Conservation (phyloP, 768 basidiomycete species). For the Leccinellum rugosiceps region DNA sequence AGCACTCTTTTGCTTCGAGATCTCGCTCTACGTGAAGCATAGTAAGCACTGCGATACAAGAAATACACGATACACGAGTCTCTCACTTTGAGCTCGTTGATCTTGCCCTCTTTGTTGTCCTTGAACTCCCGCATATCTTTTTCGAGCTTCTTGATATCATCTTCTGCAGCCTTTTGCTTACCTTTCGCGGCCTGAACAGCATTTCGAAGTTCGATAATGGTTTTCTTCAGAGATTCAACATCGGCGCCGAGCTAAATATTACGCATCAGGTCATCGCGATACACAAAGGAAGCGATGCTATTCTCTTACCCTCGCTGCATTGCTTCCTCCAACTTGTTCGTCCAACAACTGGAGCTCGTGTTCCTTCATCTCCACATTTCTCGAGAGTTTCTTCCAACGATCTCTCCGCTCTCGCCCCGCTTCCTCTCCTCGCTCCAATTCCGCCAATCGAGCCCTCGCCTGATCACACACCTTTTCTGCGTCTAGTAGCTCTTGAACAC, state of each 20-base stretch:
- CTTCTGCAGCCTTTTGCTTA: conserved; percentile 73
- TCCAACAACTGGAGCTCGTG: conserved; percentile 82
- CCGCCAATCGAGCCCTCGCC: conserved; percentile 45
- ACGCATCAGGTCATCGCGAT: not conserved
- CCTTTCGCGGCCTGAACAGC: conserved; percentile 65
- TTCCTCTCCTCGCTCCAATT: conserved; percentile 54
- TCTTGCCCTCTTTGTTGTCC: conserved; percentile 97
- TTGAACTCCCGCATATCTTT: conserved; percentile 99
- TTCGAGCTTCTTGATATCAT: conserved; percentile 83
- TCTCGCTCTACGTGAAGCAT: conserved; percentile 47
- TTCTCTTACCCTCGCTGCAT: conserved; percentile 74
- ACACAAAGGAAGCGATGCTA: not conserved
- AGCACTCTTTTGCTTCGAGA: conserved; percentile 75
- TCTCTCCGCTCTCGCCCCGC: conserved; percentile 51
- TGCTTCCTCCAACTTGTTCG: conserved; percentile 85
- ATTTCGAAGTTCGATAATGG: conserved; percentile 53
- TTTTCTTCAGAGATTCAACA: conserved; percentile 67
- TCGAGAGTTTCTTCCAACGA: conserved; percentile 54
- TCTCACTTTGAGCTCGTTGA: conserved; percentile 84
- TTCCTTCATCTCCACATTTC: conserved; percentile 84
- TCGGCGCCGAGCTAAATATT: conserved; percentile 70
- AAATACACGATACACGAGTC: not conserved
- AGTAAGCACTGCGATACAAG: not conserved
- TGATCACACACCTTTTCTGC: conserved; percentile 58
- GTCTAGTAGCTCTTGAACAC: conserved; percentile 77